Evolutionary conservation across 208 protist genomes (phyloP), one percentile per base, ranked within the genome.

Genomic region (Crithidia thermophila): DNA sequence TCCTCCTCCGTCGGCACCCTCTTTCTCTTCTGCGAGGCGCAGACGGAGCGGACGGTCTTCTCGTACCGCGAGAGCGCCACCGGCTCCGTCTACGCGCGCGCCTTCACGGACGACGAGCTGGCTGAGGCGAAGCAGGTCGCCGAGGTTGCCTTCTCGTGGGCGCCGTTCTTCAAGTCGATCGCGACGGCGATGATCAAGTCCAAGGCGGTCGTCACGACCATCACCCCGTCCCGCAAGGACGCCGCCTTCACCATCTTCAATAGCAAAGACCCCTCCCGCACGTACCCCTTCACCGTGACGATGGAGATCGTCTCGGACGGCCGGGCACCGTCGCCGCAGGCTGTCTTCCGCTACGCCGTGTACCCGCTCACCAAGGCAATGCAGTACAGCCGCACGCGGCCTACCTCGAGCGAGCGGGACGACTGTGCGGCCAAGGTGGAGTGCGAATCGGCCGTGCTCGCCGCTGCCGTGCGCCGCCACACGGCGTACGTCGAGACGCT

Each of bases 131-230:
- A 94, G 62, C 75, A 88, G n/a, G 49, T 49, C 4, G 56, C 77
- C 11, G 75, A 72, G 14, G 74, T 91, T 27, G 42, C 58, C 42
- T 79, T 91, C 62, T 67, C 72, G 33, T 95, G 90, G 88, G 85
- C 82, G 1, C 76, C 84, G 13, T 95, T 95, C 74, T 95, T 94
- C 71, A 95, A 94, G 60, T 94, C 89, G 18, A 60, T 97, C 20
- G 87, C 88, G 3, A 82, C 85, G 8, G 90, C 82, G 36, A 39
- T 94, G 20, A 75, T 92, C 50, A 97, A 94, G 49, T 56, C 56
- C 23, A 93, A 80, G 66, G 88, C 82, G 25, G 57, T 36, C 2
- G 66, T 96, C 1, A 57, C 64, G 49, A 57, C 75, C 61, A 11
- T 63, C 31, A 70, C 45, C 28, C 36, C 57, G 46, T 66, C 60